These are phyloP conservation scores for Crucihimalaya himalaica DNA, from an alignment of 345 rosid genomes.

Conservation along the genomic window DNA sequence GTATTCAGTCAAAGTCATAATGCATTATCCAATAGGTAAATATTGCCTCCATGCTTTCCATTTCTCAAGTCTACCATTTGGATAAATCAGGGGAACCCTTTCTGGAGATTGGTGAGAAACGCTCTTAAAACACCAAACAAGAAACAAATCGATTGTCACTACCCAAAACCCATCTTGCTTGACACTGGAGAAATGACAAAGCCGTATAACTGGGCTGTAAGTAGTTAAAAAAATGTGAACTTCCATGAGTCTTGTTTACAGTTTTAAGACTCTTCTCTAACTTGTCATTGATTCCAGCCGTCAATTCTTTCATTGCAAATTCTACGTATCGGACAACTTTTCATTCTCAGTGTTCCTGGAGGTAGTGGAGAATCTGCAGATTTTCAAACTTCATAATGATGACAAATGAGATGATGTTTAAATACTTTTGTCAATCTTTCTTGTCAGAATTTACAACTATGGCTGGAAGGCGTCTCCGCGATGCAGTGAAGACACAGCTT, in stretches of 20 bases:
- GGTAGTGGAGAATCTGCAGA: slow-evolving; percentile 52
- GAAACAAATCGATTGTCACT: slow-evolving; percentile 79
- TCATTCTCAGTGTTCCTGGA: slow-evolving; percentile 93
- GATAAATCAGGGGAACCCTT: slow-evolving; percentile 76
- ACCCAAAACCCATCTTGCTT: slow-evolving; percentile 95
- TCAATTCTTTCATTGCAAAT: slow-evolving; percentile 93
- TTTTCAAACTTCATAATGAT: slow-evolving; percentile 10
- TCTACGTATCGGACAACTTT: slow-evolving; percentile 83
- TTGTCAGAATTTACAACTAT: slow-evolving; percentile 90
- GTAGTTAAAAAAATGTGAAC: slow-evolving; percentile 34
- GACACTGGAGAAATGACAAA: slow-evolving; percentile 96
- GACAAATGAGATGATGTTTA: slow-evolving; percentile 13
- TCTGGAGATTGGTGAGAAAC: slow-evolving; percentile 85
- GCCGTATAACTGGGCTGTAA: slow-evolving; percentile 97
- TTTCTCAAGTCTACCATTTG: slow-evolving; percentile 23
- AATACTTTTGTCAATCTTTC: slow-evolving; percentile 3
- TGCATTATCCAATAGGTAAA: slow-evolving; percentile 16
- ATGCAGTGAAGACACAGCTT: slow-evolving; percentile 76
- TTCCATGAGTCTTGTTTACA: slow-evolving; percentile 6
- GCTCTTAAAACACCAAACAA: slow-evolving; percentile 68
- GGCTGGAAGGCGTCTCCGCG: slow-evolving; percentile 99
- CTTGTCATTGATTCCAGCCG: slow-evolving; percentile 58
- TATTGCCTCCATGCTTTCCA: slow-evolving; percentile 17
- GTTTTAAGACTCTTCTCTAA: slow-evolving; percentile 22
- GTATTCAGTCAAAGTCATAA: slow-evolving; percentile 42